These are phyloP conservation scores for Populus davidiana DNA, from an alignment of 345 rosid species.

Conservation along the genomic window DNA sequence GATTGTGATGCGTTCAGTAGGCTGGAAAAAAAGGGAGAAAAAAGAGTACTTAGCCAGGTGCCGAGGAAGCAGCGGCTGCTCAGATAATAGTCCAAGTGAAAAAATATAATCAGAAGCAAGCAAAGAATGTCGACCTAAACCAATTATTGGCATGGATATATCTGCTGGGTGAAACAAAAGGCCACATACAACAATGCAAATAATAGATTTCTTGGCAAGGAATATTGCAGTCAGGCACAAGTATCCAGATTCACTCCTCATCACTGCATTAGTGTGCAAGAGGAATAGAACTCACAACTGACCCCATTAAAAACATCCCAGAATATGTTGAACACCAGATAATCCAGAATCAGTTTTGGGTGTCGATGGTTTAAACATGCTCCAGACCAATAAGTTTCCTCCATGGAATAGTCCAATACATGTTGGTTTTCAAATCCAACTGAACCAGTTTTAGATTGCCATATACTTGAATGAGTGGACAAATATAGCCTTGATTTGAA, in stretches of 20 bases:
- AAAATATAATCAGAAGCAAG: not conserved
- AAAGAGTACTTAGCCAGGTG: slow-evolving; percentile 3
- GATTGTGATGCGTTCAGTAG: slow-evolving; percentile 80
- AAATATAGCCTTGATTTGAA: no score
- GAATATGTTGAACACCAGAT: not conserved
- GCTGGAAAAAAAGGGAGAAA: slow-evolving; percentile 32
- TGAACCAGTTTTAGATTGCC: no score
- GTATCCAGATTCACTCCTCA: not conserved
- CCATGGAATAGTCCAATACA: not conserved
- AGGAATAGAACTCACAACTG: no score
- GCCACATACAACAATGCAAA: not conserved
- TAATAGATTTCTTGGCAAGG: not conserved
- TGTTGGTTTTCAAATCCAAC: not conserved
- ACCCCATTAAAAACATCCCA: no score
- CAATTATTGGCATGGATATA: not conserved
- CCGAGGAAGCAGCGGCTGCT: not conserved
- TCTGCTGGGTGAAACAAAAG: not conserved
- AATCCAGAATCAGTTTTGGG: not conserved
- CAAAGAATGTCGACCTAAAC: not conserved
- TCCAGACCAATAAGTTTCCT: not conserved
- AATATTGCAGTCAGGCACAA: not conserved
- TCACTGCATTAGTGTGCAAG: not conserved
- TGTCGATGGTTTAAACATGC: not conserved
- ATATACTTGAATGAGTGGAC: no score
- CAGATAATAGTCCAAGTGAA: not conserved